A percentile compares a stretch with the other conserved stretches of the same genome.
Evolutionary conservation across 495 filamentous ascomycete species (phyloP).

Genomic region (Jackrogersella minutella): DNA sequence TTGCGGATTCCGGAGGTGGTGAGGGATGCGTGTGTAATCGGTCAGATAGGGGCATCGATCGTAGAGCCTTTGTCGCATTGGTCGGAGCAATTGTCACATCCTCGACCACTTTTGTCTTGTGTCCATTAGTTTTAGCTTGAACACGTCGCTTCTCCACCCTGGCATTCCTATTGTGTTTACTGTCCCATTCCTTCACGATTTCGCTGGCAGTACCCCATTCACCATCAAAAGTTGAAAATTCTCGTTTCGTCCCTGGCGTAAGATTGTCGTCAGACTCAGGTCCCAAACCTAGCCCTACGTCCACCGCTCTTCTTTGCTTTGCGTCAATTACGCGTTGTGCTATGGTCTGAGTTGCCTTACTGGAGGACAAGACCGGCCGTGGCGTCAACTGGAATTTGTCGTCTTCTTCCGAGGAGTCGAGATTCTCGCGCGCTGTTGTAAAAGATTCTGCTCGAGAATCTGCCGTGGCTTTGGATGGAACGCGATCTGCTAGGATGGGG

Average conservation of each 20-base stretch:
- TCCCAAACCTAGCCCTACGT: slow-evolving; percentile 60
- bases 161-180: slow-evolving; percentile 65
- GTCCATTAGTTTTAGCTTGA: slow-evolving; percentile 41
- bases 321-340: slow-evolving; percentile 41
- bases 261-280: slow-evolving; percentile 54
- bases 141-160: slow-evolving; percentile 60
- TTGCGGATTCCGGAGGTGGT: slow-evolving; percentile 42
- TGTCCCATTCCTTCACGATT: slow-evolving; percentile 63
- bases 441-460: slow-evolving; percentile 75
- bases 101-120: slow-evolving; percentile 54
- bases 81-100: slow-evolving; percentile 58
- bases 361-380: slow-evolving; percentile 55
- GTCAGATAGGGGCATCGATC: slow-evolving; percentile 57
- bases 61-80: slow-evolving; percentile 58
- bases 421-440: slow-evolving; percentile 71
- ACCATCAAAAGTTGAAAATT: slow-evolving; percentile 58
- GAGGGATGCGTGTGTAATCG: slow-evolving; percentile 52
- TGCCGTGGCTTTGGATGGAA: slow-evolving; percentile 55
- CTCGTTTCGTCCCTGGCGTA: slow-evolving; percentile 49
- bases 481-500: slow-evolving; percentile 51
- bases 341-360: slow-evolving; percentile 52
- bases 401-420: slow-evolving; percentile 67
- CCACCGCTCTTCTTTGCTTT: slow-evolving; percentile 45
- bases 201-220: slow-evolving; percentile 56
- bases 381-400: slow-evolving; percentile 54